Conservation (phyloP, 1,139 yeast species). For the Maudiozyma humilis region DNA sequence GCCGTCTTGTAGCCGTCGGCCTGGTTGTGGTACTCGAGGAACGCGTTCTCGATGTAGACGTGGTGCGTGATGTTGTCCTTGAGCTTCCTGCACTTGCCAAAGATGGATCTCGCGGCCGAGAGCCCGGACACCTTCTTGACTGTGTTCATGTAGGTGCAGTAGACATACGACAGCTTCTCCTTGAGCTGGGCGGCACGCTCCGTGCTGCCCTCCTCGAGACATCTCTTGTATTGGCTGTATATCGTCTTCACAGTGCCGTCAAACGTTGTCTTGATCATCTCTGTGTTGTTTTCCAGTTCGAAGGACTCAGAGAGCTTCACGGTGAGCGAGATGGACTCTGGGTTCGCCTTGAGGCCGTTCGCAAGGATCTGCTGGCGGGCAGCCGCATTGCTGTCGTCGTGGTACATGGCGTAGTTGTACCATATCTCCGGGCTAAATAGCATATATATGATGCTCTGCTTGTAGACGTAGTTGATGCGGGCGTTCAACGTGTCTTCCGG, state of each 20-base stretch:
- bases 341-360: constrained; percentile 58
- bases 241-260: constrained; percentile 41
- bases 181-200: constrained; percentile 23
- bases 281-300: constrained; percentile 50
- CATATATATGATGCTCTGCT: constrained; percentile 60
- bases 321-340: constrained; percentile 59
- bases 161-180: constrained; percentile 29
- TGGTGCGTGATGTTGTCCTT: constrained; percentile 53
- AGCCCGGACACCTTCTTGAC: constrained; percentile 57
- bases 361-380: constrained; percentile 36
- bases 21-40: constrained; percentile 64
- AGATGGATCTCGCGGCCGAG: constrained; percentile 62
- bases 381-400: constrained; percentile 7
- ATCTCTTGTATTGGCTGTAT: constrained; percentile 1
- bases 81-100: constrained; percentile 49
- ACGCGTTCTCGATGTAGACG: constrained; percentile 73
- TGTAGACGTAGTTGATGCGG: constrained; percentile 67
- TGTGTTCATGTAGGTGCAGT: constrained; percentile 52
- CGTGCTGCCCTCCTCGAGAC: constrained; percentile 7
- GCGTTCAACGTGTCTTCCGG: constrained; percentile 42
- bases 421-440: constrained; percentile 77
- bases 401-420: constrained; percentile 52
- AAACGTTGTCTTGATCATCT: constrained; percentile 47
- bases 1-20: constrained; percentile 55
- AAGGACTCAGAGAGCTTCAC: constrained; percentile 62